These are phyloP conservation scores for Elsinoe necatrix DNA, from an alignment of 2,329 filamentous ascomycete genomes.

Conservation along the genomic window DNA sequence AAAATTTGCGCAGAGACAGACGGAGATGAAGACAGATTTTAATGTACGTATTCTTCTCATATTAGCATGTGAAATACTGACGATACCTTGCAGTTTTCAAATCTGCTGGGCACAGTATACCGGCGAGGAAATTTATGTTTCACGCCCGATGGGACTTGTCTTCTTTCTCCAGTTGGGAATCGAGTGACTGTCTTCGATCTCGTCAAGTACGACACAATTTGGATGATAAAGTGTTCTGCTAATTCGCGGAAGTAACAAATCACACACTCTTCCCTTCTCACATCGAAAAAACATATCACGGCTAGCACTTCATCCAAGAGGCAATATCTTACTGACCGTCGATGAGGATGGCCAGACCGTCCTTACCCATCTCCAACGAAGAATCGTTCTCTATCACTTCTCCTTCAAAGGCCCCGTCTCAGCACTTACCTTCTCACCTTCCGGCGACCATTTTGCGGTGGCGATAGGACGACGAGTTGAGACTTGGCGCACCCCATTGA, in stretches of 20 bases:
- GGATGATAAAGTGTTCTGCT: neutral
- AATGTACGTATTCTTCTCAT: constrained; percentile 33
- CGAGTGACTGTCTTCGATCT: constrained; percentile 92
- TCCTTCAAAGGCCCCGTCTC: constrained; percentile 82
- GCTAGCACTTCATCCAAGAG: constrained; percentile 78
- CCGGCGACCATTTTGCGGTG: constrained; percentile 82
- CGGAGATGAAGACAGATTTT: constrained; percentile 95
- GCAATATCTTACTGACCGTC: constrained; percentile 84
- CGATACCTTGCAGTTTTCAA: constrained; percentile 70
- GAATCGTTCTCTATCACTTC: constrained; percentile 86
- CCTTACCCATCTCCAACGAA: constrained; percentile 77
- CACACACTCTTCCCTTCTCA: constrained; percentile 76
- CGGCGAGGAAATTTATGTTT: constrained; percentile 95
- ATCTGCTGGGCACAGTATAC: constrained; percentile 95
- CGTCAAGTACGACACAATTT: constrained; percentile 60
- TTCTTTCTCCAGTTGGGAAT: constrained; percentile 95
- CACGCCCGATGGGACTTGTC: constrained; percentile 88
- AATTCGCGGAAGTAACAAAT: constrained; percentile 61
- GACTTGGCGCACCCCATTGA: constrained; percentile 92
- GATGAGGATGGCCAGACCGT: constrained; percentile 94
- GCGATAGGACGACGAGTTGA: constrained; percentile 81
- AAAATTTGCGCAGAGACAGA: neutral
- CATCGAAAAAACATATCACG: constrained; percentile 89
- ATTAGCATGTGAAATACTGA: constrained; percentile 22
- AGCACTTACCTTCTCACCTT: constrained; percentile 81